Percentiles rank a stretch among this genome's conserved stretches.
Evolutionary conservation across 163 green algal genomes (phyloP).

Genomic region (Scenedesmus sp.): DNA sequence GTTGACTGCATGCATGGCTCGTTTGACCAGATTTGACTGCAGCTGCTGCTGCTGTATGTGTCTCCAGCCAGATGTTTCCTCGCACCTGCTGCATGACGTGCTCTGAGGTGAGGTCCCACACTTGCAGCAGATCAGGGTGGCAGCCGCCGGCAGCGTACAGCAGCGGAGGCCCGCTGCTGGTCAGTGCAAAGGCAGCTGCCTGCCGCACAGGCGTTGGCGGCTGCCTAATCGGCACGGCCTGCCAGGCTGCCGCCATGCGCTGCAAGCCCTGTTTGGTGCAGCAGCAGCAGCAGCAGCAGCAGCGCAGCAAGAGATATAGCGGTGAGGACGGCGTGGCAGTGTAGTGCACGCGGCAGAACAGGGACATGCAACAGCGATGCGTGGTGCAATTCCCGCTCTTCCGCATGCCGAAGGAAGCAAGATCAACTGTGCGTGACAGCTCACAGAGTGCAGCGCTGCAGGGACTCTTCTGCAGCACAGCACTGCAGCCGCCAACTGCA

Average conservation of each 20-base stretch:
- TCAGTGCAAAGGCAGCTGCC: constrained; percentile 62
- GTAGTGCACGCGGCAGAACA: no score
- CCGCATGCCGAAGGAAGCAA: no score
- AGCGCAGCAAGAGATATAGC: not conserved
- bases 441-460: not conserved
- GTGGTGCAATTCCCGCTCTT: no score
- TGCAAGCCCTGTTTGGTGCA: constrained; percentile 55
- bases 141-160: constrained; percentile 82
- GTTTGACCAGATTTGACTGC: no score
- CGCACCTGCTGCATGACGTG: constrained; percentile 66
- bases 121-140: constrained; percentile 71
- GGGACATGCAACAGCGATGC: no score
- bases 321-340: no score
- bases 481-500: not conserved
- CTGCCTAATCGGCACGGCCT: constrained; percentile 70
- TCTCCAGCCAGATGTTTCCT: not conserved
- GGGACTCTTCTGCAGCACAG: not conserved
- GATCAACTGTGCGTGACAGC: no score
- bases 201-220: constrained; percentile 40
- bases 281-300: constrained; percentile 6
- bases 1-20: no score
- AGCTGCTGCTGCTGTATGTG: no score
- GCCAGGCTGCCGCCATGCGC: constrained; percentile 78
- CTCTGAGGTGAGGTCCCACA: constrained; percentile 86
- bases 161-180: constrained; percentile 55